Conservation (phyloP, 2,329 filamentous ascomycete genomes). For the Didymella sp. region DNA sequence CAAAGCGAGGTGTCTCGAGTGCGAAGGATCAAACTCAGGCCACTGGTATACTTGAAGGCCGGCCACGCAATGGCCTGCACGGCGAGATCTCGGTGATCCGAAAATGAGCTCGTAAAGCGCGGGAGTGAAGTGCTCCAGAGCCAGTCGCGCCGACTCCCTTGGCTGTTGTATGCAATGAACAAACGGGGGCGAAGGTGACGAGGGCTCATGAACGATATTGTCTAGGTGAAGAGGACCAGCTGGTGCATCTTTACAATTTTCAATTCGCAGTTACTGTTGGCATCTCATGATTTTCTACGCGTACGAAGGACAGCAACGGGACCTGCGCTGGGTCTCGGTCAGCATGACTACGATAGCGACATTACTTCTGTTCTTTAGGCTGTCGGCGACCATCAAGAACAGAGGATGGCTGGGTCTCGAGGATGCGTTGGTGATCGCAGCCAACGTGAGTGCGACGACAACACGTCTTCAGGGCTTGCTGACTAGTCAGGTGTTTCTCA, state of each 20-base stretch:
- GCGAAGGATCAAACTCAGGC: not conserved
- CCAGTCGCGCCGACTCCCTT: not conserved
- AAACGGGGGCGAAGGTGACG: not conserved
- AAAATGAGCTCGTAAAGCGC: not conserved
- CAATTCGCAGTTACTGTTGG: not conserved
- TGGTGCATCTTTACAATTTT: not conserved
- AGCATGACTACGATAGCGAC: not conserved
- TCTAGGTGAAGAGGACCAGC: not conserved
- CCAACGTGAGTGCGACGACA: not conserved
- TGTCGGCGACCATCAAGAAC: not conserved
- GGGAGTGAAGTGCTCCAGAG: not conserved
- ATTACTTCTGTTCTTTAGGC: not conserved
- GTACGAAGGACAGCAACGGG: not conserved
- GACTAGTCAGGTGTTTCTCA: not conserved
- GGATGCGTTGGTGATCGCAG: not conserved
- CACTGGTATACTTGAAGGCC: not conserved
- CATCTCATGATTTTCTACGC: not conserved
- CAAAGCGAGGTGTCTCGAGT: not conserved
- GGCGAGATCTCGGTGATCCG: not conserved
- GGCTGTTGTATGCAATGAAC: not conserved
- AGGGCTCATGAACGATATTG: not conserved
- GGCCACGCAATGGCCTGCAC: not conserved
- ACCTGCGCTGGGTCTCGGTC: not conserved
- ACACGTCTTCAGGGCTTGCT: not conserved
- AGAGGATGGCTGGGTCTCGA: not conserved